These are phyloP conservation scores for Castanea sativa DNA, from an alignment of 306 rosid genomes.

Conservation along the genomic window DNA sequence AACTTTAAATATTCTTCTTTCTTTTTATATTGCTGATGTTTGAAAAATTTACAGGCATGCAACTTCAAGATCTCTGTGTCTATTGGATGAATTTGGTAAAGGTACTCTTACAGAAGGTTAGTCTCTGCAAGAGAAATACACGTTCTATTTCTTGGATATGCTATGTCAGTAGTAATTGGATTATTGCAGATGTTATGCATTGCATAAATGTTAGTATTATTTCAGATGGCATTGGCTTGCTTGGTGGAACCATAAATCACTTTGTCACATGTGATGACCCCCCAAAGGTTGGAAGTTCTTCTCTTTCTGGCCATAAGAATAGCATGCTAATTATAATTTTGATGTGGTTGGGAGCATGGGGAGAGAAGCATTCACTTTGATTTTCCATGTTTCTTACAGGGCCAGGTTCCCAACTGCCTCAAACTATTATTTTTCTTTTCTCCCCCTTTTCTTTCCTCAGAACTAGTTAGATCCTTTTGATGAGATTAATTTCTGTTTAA, in stretches of 20 bases:
- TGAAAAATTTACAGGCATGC: conserved; percentile 65
- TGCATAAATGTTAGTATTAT: conserved; percentile 21
- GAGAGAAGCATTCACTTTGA: too few species aligned
- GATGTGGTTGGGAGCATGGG: too few species aligned
- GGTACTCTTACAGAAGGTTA: conserved; percentile 97
- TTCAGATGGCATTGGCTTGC: conserved; percentile 92
- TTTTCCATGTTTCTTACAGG: not conserved
- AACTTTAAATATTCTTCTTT: not conserved
- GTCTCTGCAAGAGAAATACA: conserved; percentile 29
- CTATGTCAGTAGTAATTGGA: conserved; percentile 10
- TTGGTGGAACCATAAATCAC: conserved; percentile 85
- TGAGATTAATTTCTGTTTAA: not conserved
- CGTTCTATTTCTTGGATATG: conserved; percentile 7
- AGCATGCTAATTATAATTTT: not conserved
- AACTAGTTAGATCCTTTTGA: not conserved
- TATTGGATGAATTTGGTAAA: conserved; percentile 95
- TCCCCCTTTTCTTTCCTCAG: not conserved
- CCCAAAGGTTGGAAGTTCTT: conserved; percentile 68
- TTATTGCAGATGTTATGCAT: conserved; percentile 16
- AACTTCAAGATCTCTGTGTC: conserved; percentile 73
- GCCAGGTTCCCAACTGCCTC: too few species aligned
- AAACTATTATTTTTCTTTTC: not conserved
- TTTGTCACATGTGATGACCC: conserved; percentile 61
- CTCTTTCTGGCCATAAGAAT: conserved; percentile 5
- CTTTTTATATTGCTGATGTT: not conserved